Evolutionary conservation across 768 basidiomycete genomes (phyloP), one percentile per base, ranked within the genome.

Genomic region (Xerocomus spinulosus): DNA sequence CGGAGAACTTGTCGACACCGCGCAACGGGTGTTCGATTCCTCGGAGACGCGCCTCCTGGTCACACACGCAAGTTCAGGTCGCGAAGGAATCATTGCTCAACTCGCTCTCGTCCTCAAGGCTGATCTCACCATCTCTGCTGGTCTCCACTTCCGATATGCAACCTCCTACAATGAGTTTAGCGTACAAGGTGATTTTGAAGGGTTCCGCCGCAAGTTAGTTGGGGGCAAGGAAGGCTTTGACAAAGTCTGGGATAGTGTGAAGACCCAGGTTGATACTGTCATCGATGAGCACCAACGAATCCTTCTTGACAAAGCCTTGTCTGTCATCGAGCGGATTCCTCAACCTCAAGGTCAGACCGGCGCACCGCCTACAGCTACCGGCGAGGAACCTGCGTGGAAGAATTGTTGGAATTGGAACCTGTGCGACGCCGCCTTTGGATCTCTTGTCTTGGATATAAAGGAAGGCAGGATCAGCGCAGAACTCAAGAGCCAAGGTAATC

Each of bases 371-470:
- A 73, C 77, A 1, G 72, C 76, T 9, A 74, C 78, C 3, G 77
- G 79, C 3, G 95, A 99, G 65, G 93, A 97, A 58, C 83, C 86
- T 3, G 84, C 90, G 0, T 99, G 96, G 96, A 99, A 97, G 70
- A 97, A 96, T 65, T 92, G 91, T 64, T 97, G 95, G 95, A 92
- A 96, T 64, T 96, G 95, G 95, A 95, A 97, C 60, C 71, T 98
- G 35, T 93, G 93, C 54, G 96, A 99, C 57, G 95, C 95, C 6
- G 89, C 92, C 2, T 96, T 86, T 51, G 95, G 96, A 2, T 83
- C 82, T 10, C 76, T 99, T 28, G 73, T 96, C 2, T 71, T 99
- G 37, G 92, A 96, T 56, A 72, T 98, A 58, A 87, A 87, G 57
- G 94, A 98, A 50, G 93, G 95, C 7, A 76, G 94, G 41, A 81